Conservation (phyloP, 2,329 filamentous ascomycete genomes). For the Parascedosporium putredinis region DNA sequence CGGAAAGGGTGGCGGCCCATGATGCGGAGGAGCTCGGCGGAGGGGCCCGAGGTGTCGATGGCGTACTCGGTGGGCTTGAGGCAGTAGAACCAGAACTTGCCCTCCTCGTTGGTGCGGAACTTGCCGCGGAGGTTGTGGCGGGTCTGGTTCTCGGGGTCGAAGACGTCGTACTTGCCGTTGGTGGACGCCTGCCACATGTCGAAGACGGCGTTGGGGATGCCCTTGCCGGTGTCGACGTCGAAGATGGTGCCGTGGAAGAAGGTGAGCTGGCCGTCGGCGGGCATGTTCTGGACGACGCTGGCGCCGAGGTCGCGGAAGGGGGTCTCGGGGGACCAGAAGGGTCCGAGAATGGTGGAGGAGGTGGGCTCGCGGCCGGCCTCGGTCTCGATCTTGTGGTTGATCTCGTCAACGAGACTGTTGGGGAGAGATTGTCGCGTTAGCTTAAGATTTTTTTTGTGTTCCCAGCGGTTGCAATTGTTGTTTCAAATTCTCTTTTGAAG, state of each 20-base stretch:
- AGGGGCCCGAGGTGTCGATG: constrained; percentile 51
- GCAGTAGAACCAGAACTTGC: constrained; percentile 65
- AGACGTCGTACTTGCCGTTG: constrained; percentile 69
- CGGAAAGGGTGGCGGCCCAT: constrained; percentile 40
- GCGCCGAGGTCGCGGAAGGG: constrained; percentile 60
- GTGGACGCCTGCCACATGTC: constrained; percentile 71
- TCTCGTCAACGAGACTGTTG: constrained; percentile 52
- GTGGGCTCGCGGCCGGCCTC: constrained; percentile 54
- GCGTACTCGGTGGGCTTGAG: constrained; percentile 65
- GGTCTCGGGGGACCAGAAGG: constrained; percentile 68
- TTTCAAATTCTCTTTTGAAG: not conserved
- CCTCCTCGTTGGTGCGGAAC: constrained; percentile 60
- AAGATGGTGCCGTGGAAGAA: constrained; percentile 60
- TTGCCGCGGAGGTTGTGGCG: constrained; percentile 70
- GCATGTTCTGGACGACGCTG: constrained; percentile 53
- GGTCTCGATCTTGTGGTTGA: constrained; percentile 52
- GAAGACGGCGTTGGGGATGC: constrained; percentile 57
- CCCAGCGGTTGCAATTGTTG: not conserved
- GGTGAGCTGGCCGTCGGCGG: constrained; percentile 47
- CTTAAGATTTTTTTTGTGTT: too few species aligned
- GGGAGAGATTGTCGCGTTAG: too few species aligned
- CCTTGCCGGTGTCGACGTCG: constrained; percentile 54
- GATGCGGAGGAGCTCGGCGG: constrained; percentile 28
- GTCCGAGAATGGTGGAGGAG: constrained; percentile 66
- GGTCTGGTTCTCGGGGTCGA: constrained; percentile 60